phyloP scores from a whole-genome alignment of 805 yeast genomes.

The Wickerhamiella azyma region DNA sequence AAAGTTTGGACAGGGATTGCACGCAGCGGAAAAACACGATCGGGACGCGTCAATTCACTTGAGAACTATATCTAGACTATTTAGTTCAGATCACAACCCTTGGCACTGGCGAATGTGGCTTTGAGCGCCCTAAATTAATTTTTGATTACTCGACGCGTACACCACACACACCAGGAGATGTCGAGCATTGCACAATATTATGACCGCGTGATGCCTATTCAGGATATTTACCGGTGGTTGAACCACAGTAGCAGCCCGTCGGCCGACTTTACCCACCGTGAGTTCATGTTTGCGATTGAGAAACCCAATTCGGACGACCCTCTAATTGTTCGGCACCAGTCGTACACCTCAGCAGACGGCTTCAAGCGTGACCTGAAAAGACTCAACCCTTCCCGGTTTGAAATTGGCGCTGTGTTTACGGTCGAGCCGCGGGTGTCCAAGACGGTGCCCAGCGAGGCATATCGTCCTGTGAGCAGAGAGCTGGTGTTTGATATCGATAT shows the following conservation, averaged over 20 bases:
- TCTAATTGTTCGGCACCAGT: conserved; percentile 79
- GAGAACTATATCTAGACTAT: too few relatives aligned
- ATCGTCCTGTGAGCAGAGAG: conserved; percentile 76
- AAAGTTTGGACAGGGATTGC: too few relatives aligned
- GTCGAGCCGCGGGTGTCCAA: conserved; percentile 81
- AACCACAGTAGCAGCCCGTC: conserved; percentile 70
- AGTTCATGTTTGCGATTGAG: conserved; percentile 88
- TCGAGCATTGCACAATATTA: conserved; percentile 18
- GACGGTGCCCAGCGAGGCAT: conserved; percentile 54
- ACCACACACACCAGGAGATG: background rate
- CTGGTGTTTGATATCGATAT: conserved; percentile 93
- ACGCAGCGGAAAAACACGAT: too few relatives aligned
- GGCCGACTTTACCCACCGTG: conserved; percentile 73
- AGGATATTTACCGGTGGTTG: conserved; percentile 73
- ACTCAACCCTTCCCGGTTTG: conserved; percentile 80
- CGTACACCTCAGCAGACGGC: conserved; percentile 51
- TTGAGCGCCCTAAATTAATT: background rate
- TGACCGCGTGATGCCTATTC: conserved; percentile 50
- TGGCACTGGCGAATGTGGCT: background rate
- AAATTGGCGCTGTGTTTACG: conserved; percentile 83
- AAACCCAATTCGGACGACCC: too few relatives aligned
- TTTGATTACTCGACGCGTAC: background rate
- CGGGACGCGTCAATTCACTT: too few relatives aligned
- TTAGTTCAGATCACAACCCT: too few relatives aligned
- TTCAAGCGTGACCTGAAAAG: conserved; percentile 64